Conservation (phyloP, 2,329 filamentous ascomycete genomes). For the Diaporthe sp. region DNA sequence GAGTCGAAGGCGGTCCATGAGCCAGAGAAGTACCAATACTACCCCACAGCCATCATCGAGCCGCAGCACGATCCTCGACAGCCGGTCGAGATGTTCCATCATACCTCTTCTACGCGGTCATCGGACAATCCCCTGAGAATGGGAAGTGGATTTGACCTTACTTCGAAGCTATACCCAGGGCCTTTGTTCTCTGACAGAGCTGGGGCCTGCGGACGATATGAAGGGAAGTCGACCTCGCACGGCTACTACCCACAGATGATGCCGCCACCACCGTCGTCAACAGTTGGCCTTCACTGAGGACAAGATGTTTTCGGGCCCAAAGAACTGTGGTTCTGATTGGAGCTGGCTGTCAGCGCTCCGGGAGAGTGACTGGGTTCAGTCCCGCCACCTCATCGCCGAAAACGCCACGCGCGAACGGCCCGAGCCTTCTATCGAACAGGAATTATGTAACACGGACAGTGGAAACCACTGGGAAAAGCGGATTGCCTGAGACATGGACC, state of each 20-base stretch:
- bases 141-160: conserved; percentile 47
- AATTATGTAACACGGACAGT: background rate
- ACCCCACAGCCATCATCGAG: conserved; percentile 65
- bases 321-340: background rate
- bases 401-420: background rate
- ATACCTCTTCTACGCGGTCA: conserved; percentile 50
- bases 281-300: conserved; percentile 54
- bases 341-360: background rate
- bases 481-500: background rate
- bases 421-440: background rate
- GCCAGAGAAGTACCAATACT: conserved; percentile 69
- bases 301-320: background rate
- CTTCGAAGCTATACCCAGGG: conserved; percentile 60
- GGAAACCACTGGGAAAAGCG: background rate
- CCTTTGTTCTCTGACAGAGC: conserved; percentile 53
- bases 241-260: conserved; percentile 68
- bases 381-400: background rate
- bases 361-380: background rate
- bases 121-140: conserved; percentile 52
- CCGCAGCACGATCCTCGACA: conserved; percentile 57
- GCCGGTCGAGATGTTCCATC: conserved; percentile 63
- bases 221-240: conserved; percentile 64
- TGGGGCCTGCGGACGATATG: conserved; percentile 62
- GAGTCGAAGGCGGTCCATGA: conserved; percentile 64
- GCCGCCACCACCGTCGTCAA: conserved; percentile 53